Percentiles rank a stretch among this genome's conserved stretches.
Conservation (phyloP, 78 protist species). For the slime mould (Dictyostelium discoideum) region DNA sequence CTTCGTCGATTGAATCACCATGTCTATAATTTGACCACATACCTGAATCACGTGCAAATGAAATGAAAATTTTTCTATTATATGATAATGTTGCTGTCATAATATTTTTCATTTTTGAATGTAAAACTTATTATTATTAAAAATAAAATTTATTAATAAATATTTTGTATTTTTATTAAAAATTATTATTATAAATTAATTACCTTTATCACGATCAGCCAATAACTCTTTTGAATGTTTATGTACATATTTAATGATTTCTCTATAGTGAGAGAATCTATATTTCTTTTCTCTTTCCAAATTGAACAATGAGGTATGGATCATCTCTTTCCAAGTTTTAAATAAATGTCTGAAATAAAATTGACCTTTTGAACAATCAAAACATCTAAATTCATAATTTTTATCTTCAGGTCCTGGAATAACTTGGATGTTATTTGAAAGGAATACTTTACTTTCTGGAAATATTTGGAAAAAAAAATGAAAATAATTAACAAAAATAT, state of each 20-base stretch:
- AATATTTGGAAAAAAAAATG: not conserved
- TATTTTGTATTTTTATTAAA: no score
- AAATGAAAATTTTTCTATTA: conserved; percentile 62
- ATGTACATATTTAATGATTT: conserved; percentile 50
- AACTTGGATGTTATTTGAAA: conserved; percentile 5
- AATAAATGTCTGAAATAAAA: conserved; percentile 60
- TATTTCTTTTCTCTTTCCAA: conserved; percentile 72
- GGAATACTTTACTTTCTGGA: not conserved
- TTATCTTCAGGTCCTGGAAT: conserved; percentile 81
- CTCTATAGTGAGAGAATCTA: conserved; percentile 70
- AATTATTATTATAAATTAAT: no score
- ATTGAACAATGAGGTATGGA: conserved; percentile 52
- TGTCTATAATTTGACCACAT: conserved; percentile 72
- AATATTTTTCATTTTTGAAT: conserved; percentile 71
- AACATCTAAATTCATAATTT: conserved; percentile 60
- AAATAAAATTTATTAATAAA: no score
- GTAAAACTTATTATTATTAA: not conserved
- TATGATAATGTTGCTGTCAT: conserved; percentile 69
- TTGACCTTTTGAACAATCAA: not conserved
- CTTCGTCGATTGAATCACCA: conserved; percentile 54
- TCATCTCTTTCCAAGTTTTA: conserved; percentile 80
- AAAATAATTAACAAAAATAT: no score
- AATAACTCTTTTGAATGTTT: conserved; percentile 43
- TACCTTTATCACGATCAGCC: conserved; percentile 66
- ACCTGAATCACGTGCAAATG: conserved; percentile 78